phyloP scores from a whole-genome alignment of 176 grass and related monocot species.

The Avena atlantica region DNA sequence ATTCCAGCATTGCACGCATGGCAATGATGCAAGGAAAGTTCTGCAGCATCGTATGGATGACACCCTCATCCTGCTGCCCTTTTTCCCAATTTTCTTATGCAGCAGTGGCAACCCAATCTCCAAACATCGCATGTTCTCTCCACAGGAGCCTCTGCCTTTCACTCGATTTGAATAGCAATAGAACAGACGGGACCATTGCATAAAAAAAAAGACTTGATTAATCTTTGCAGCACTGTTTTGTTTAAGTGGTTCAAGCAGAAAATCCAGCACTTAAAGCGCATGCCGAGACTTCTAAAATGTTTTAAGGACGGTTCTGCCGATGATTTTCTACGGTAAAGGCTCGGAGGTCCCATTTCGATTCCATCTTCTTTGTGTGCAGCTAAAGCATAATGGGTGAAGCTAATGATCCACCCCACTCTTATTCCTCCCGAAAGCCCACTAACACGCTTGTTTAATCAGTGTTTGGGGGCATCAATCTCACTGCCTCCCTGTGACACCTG shows the following conservation, averaged over 20 bases:
- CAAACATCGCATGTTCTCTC: constrained; percentile 56
- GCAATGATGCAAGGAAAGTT: constrained; percentile 58
- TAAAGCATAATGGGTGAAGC: constrained; percentile 53
- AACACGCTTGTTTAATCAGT: constrained; percentile 45
- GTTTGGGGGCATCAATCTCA: constrained; percentile 36
- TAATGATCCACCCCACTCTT: constrained; percentile 57
- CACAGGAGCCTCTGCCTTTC: constrained; percentile 36
- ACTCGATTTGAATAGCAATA: constrained; percentile 39
- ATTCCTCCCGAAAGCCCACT: constrained; percentile 36
- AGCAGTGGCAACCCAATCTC: constrained; percentile 44
- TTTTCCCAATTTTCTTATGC: constrained; percentile 41
- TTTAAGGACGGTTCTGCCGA: constrained; percentile 39
- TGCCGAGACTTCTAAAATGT: constrained; percentile 30
- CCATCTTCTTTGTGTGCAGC: constrained; percentile 54
- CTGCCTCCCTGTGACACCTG: constrained; percentile 41
- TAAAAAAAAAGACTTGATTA: constrained; percentile 18
- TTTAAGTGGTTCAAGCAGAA: constrained; percentile 27
- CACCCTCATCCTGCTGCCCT: constrained; percentile 51
- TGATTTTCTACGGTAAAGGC: constrained; percentile 53
- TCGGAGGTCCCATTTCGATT: constrained; percentile 59
- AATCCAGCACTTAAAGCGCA: constrained; percentile 39
- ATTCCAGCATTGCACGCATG: constrained; percentile 42
- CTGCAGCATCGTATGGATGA: constrained; percentile 53
- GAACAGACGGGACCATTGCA: constrained; percentile 40
- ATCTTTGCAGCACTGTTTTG: constrained; percentile 29